phyloP scores from a whole-genome alignment of 805 yeast genomes.

The Citeromyces nyonsensis region DNA sequence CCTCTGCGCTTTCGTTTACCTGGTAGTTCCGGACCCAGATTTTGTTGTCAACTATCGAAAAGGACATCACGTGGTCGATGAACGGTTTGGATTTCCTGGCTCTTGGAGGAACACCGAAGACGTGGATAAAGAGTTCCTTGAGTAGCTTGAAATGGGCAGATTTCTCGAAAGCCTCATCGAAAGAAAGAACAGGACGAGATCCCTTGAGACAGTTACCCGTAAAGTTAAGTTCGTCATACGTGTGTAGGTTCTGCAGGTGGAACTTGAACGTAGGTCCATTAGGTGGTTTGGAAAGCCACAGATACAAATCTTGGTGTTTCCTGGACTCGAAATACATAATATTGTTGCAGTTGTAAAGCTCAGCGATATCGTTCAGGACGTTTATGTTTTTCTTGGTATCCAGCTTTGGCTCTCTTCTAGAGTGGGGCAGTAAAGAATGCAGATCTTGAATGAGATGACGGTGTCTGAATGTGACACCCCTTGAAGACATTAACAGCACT shows the following conservation, averaged over 20 bases:
- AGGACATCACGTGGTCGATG: constrained; percentile 87
- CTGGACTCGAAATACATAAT: constrained; percentile 89
- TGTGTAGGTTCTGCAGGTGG: constrained; percentile 87
- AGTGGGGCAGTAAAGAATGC: constrained; percentile 71
- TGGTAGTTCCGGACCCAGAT: constrained; percentile 94
- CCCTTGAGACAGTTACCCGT: constrained; percentile 95
- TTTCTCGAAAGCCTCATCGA: constrained; percentile 59
- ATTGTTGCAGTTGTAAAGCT: constrained; percentile 92
- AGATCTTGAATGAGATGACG: constrained; percentile 86
- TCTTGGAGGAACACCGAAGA: constrained; percentile 89
- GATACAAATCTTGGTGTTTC: constrained; percentile 86
- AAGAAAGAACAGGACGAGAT: constrained; percentile 84
- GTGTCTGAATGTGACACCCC: constrained; percentile 92
- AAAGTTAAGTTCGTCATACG: constrained; percentile 89
- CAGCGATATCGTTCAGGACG: constrained; percentile 91
- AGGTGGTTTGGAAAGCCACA: constrained; percentile 94
- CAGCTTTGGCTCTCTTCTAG: constrained; percentile 90
- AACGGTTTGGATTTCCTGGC: constrained; percentile 92
- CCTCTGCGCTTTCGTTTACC: constrained; percentile 52
- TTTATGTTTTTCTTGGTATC: constrained; percentile 83
- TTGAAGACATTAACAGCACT: constrained; percentile 75
- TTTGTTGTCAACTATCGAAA: constrained; percentile 83
- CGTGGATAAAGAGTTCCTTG: constrained; percentile 71
- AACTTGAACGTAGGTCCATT: constrained; percentile 95
- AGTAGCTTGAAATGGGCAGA: constrained; percentile 57